These are phyloP conservation scores for Xylariaceae sp. DNA, from an alignment of 2,329 filamentous ascomycete genomes.

Conservation along the genomic window DNA sequence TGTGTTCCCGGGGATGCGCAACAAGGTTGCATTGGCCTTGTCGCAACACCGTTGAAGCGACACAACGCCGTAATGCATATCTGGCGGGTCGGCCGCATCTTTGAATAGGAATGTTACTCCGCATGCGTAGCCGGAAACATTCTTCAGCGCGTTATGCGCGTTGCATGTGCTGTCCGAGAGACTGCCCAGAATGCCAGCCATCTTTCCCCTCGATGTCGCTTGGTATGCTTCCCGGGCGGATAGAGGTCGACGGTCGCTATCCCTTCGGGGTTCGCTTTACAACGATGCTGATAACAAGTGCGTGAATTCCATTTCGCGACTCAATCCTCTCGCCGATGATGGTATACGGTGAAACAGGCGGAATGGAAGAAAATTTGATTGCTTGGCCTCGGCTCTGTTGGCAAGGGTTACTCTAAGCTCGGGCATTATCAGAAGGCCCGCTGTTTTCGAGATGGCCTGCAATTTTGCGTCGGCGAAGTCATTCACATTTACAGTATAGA, in stretches of 20 bases:
- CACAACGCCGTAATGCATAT: constrained; percentile 25
- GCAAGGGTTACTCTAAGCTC: too few relatives aligned
- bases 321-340: too few relatives aligned
- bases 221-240: too few relatives aligned
- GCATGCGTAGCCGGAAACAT: constrained; percentile 23
- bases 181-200: constrained; percentile 20
- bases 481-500: too few relatives aligned
- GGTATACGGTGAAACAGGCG: too few relatives aligned
- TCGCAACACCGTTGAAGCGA: constrained; percentile 22
- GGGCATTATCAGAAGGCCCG: too few relatives aligned
- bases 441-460: too few relatives aligned
- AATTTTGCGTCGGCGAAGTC: too few relatives aligned
- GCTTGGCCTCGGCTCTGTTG: not conserved
- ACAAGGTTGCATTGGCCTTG: constrained; percentile 15
- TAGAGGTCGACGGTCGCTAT: too few relatives aligned
- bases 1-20: constrained; percentile 26
- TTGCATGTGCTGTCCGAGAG: constrained; percentile 24
- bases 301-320: not conserved
- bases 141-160: constrained; percentile 24
- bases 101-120: constrained; percentile 25
- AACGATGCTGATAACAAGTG: not conserved
- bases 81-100: constrained; percentile 14
- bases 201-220: not conserved
- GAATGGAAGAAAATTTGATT: not conserved
- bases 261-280: too few relatives aligned